Evolutionary conservation across 2,329 filamentous ascomycete species (phyloP).

Genomic region (Albifimbria verrucaria): DNA sequence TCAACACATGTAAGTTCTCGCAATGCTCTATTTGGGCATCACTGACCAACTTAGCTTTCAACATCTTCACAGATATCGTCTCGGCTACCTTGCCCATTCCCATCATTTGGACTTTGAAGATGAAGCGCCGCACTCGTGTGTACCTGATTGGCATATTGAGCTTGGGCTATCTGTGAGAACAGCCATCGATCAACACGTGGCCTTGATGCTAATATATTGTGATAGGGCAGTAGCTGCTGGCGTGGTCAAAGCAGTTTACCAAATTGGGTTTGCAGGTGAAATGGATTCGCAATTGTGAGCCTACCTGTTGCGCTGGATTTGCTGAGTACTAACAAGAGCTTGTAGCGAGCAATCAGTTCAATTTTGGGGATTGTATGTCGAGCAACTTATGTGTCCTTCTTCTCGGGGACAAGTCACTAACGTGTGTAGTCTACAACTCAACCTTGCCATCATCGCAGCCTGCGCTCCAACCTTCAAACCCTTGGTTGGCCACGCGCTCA

Average conservation of each 20-base stretch:
- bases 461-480: constrained; percentile 34
- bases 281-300: background rate
- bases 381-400: background rate
- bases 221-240: background rate
- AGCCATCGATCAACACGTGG: background rate
- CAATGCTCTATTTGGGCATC: background rate
- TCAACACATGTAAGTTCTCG: background rate
- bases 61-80: constrained; percentile 36
- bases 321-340: too few relatives aligned
- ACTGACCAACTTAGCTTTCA: constrained; percentile 19
- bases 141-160: constrained; percentile 32
- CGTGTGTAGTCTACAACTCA: constrained; percentile 23
- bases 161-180: background rate
- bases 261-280: background rate
- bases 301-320: too few relatives aligned
- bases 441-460: constrained; percentile 32
- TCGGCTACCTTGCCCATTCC: constrained; percentile 36
- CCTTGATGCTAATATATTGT: background rate
- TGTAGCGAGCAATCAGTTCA: background rate
- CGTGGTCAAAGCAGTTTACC: background rate
- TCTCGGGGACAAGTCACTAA: background rate
- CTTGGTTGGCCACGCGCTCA: constrained; percentile 18
- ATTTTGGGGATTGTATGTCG: background rate
- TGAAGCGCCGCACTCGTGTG: constrained; percentile 29
- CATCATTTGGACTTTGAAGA: constrained; percentile 35